Evolutionary conservation across 1,284 basidiomycete species (phyloP).

Genomic region (Apiotrichum porosum): DNA sequence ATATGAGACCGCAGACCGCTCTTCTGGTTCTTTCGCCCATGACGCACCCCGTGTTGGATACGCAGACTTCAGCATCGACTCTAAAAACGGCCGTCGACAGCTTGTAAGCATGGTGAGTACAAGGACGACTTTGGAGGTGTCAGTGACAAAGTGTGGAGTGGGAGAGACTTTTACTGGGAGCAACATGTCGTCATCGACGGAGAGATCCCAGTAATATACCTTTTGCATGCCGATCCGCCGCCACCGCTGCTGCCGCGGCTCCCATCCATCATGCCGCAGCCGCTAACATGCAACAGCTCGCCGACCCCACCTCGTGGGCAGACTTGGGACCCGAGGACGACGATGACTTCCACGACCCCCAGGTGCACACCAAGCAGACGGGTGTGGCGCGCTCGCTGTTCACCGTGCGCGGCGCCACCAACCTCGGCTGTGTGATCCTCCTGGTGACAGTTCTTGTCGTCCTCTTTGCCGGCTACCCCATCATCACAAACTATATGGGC

Average conservation of each 20-base stretch:
- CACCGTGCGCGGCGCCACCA: constrained; percentile 7
- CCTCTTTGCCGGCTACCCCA: constrained; percentile 70
- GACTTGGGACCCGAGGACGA: constrained; percentile 41
- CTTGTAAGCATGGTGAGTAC: constrained; percentile 7
- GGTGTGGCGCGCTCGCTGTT: constrained; percentile 6
- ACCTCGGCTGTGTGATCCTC: constrained; percentile 51
- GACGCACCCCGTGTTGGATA: background rate
- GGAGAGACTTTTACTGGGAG: no score
- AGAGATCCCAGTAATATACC: no score
- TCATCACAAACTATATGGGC: constrained; percentile 57
- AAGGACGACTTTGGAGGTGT: no score
- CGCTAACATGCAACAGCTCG: no score
- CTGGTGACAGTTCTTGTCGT: constrained; percentile 54
- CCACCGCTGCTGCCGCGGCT: no score
- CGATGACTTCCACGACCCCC: constrained; percentile 46
- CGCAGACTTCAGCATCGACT: constrained; percentile 4
- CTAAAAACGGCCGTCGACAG: constrained; percentile 1
- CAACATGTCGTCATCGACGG: no score
- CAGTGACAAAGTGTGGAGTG: no score
- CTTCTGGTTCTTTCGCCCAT: no score
- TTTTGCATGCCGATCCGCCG: no score
- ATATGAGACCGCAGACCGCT: no score
- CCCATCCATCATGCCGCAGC: no score
- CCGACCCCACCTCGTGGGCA: constrained; percentile 32
- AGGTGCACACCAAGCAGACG: constrained; percentile 15